These are phyloP conservation scores for Syzygium aqueum DNA, from an alignment of 345 rosid genomes.

Conservation along the genomic window DNA sequence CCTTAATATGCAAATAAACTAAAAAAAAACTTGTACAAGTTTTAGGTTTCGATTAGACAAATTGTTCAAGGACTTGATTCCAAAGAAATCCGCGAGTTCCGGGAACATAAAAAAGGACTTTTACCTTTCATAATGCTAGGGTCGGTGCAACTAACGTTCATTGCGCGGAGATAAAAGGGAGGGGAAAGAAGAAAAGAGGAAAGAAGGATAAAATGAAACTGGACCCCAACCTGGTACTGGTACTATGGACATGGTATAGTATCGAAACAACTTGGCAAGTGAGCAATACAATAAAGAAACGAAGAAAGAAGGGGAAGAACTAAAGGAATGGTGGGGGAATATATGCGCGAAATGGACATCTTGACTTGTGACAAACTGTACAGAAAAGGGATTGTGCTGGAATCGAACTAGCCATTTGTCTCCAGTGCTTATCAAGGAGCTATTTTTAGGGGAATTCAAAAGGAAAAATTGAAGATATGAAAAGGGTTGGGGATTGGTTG, in stretches of 20 bases:
- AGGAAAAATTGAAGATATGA: neutral
- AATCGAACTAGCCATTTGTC: neutral
- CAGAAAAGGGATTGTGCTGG: neutral
- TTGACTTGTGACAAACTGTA: neutral
- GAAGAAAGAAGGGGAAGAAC: neutral
- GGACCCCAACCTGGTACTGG: neutral
- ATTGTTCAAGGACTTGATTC: neutral
- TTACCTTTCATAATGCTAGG: neutral
- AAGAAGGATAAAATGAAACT: neutral
- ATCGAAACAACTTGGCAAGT: neutral
- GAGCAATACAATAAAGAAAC: neutral
- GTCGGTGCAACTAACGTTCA: neutral
- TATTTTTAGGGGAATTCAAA: neutral
- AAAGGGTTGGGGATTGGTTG: neutral
- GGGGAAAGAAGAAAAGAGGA: neutral
- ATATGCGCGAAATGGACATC: conserved; percentile 3
- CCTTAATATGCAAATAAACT: neutral
- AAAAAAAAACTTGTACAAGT: neutral
- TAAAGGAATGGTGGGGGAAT: neutral
- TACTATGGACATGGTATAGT: neutral
- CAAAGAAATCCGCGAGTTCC: neutral
- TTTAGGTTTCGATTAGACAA: neutral
- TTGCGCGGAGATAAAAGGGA: neutral
- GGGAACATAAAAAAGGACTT: neutral
- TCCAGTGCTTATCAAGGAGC: neutral